Percentiles rank a stretch among this genome's conserved stretches.
Evolutionary conservation across 345 rosid genomes (phyloP).

Genomic region (Murraya paniculata): DNA sequence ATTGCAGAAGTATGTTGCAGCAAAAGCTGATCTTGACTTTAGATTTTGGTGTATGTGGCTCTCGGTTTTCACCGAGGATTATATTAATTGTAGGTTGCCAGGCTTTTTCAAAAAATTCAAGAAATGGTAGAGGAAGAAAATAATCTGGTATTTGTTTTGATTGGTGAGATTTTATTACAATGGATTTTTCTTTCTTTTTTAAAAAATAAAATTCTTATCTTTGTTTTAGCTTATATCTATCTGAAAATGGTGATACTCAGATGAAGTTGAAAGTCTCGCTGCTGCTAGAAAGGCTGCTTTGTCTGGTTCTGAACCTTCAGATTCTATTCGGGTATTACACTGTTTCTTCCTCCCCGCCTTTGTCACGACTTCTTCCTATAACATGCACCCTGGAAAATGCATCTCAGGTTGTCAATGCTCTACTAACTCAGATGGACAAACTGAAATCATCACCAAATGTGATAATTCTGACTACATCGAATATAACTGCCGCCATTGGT

Average conservation of each 20-base stretch:
- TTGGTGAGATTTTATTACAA: conserved; percentile 63
- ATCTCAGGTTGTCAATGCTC: conserved; percentile 91
- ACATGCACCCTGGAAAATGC: conserved; percentile 19
- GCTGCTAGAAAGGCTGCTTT: conserved; percentile 95
- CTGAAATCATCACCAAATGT: conserved; percentile 89
- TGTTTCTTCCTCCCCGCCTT: conserved; percentile 1
- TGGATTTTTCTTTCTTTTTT: background rate
- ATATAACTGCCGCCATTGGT: conserved; percentile 99
- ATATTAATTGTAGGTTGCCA: conserved; percentile 68
- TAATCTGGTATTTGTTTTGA: conserved; percentile 95
- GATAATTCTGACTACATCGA: conserved; percentile 88
- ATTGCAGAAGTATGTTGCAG: background rate
- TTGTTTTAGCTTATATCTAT: conserved; percentile 14
- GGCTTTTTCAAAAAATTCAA: conserved; percentile 97
- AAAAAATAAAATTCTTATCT: conserved; percentile 1
- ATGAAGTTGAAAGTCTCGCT: conserved; percentile 99
- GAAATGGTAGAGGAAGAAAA: conserved; percentile 99
- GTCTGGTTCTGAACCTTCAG: conserved; percentile 99
- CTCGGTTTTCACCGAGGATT: background rate
- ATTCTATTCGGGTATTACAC: conserved; percentile 79
- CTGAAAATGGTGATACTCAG: conserved; percentile 45
- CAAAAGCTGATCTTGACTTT: background rate
- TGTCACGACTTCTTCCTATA: conserved; percentile 4
- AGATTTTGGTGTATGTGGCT: conserved; percentile 7
- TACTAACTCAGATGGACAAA: conserved; percentile 97